Evolutionary conservation across 352 stramenopile species (phyloP), one percentile per base, ranked within the genome.

Genomic region (Phytopythium helicoides): DNA sequence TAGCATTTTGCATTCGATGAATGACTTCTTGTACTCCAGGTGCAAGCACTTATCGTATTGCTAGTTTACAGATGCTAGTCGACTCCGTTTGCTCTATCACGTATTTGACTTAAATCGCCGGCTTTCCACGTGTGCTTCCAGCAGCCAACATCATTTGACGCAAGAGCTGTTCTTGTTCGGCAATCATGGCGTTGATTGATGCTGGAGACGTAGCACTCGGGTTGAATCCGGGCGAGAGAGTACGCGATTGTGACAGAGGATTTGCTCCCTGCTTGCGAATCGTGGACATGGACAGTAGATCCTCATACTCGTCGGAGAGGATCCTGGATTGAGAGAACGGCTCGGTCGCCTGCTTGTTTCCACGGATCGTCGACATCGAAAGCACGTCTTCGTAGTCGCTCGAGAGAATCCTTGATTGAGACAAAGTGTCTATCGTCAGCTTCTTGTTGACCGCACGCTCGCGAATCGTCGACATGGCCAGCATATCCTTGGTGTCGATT

Each of bases 111-210:
- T 18, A 50, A 2, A 36, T 22, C n/a, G 22, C 10, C 7, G 40
- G 21, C 19, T 47, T 12, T 5, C 40, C 18, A n/a, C 8, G 6
- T 9, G 4, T 41, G 18, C 33, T 22, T 15, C 19, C 31, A 3
- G 60, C 64, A n/a, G 60, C 60, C 8, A 60, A 42, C 52, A 69
- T 55, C 40, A 73, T 47, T 22, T 51, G 38, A 42, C 39, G 64
- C 34, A 74, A 39, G 0, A 74, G 58, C 11, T 59, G 51, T 31
- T 74, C 65, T 47, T 74, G 65, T 51, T 74, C 65, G 6, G 61
- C 65, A 14, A 74, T 70, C 28, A 51, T 58, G 31, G 63, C 56
- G 51, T 38, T 54, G 34, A 74, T 65, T 16, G 60, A 66, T 6
- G 54, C 56, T 8, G 40, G 54, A 6, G 64, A 56, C 10, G 16